phyloP scores from a whole-genome alignment of 306 rosid species.

The Sicyos baderoa region DNA sequence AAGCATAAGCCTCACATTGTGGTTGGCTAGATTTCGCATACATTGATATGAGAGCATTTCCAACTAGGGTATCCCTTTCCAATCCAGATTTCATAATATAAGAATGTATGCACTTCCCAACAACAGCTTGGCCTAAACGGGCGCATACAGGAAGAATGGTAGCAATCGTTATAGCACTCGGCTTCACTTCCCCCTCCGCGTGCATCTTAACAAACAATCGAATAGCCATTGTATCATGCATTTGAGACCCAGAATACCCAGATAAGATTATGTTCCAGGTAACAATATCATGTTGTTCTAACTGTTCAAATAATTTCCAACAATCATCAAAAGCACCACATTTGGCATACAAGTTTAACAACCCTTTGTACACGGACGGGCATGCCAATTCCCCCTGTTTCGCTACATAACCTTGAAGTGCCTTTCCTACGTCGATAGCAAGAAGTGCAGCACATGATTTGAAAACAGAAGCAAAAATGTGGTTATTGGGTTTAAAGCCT shows the following conservation, averaged over 20 bases:
- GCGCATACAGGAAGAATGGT: conserved; percentile 68
- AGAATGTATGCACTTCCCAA: conserved; percentile 56
- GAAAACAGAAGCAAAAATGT: conserved; percentile 44
- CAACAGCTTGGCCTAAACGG: conserved; percentile 34
- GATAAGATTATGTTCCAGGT: conserved; percentile 74
- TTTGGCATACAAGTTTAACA: conserved; percentile 83
- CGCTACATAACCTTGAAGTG: conserved; percentile 51
- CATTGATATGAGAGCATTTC: conserved; percentile 70
- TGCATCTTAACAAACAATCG: conserved; percentile 52
- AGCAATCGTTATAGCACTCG: conserved; percentile 61
- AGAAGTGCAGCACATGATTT: conserved; percentile 61
- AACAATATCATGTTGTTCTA: conserved; percentile 49
- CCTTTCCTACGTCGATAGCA: conserved; percentile 43
- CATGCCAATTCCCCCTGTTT: conserved; percentile 65
- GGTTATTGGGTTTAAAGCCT: conserved; percentile 44
- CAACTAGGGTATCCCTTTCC: conserved; percentile 47
- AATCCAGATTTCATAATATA: conserved; percentile 62
- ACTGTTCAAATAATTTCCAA: conserved; percentile 46
- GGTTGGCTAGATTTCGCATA: conserved; percentile 68
- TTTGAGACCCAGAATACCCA: conserved; percentile 49
- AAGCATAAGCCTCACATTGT: conserved; percentile 43
- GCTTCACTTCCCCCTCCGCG: conserved; percentile 39
- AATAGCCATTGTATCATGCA: conserved; percentile 39
- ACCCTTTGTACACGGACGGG: conserved; percentile 51
- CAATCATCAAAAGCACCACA: conserved; percentile 56